Evolutionary conservation across 2,329 filamentous ascomycete species (phyloP).

Genomic region (Scolecobasidium constrictum): DNA sequence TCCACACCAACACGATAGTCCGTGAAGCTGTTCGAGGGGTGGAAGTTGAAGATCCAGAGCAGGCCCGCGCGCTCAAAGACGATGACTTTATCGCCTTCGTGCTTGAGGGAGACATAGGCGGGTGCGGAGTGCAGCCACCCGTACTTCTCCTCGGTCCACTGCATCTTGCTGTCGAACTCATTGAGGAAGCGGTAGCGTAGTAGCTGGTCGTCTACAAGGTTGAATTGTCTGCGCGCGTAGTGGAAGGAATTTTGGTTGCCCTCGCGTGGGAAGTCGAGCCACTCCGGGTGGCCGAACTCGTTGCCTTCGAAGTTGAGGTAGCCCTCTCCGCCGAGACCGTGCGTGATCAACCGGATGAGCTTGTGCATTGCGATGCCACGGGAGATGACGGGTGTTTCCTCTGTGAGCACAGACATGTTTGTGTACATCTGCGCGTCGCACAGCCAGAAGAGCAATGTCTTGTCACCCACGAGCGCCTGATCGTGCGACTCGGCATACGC

Average conservation of each 20-base stretch:
- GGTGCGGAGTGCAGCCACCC: conserved; percentile 82
- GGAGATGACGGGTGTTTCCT: conserved; percentile 80
- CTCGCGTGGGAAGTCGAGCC: conserved; percentile 93
- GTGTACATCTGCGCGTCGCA: conserved; percentile 97
- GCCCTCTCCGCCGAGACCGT: conserved; percentile 84
- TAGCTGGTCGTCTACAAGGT: conserved; percentile 74
- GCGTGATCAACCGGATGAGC: conserved; percentile 90
- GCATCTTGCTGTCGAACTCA: conserved; percentile 89
- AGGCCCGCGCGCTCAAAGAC: conserved; percentile 89
- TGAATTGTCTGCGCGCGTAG: conserved; percentile 88
- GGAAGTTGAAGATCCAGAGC: conserved; percentile 95
- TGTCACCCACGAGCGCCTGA: conserved; percentile 96
- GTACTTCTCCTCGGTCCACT: conserved; percentile 74
- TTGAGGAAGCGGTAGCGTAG: conserved; percentile 88
- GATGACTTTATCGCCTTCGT: conserved; percentile 87
- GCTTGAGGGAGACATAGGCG: conserved; percentile 87
- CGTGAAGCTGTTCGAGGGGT: conserved; percentile 70
- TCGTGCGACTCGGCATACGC: conserved; percentile 96
- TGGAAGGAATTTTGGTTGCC: conserved; percentile 91
- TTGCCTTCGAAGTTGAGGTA: conserved; percentile 99
- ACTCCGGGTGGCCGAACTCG: conserved; percentile 97
- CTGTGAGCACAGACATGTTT: conserved; percentile 80
- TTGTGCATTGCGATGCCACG: conserved; percentile 91
- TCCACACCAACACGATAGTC: conserved; percentile 92
- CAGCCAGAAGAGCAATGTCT: conserved; percentile 94